Evolutionary conservation across 106 monocot species (phyloP), one percentile per base, ranked within the genome.

Genomic region (Posidonia australis): DNA sequence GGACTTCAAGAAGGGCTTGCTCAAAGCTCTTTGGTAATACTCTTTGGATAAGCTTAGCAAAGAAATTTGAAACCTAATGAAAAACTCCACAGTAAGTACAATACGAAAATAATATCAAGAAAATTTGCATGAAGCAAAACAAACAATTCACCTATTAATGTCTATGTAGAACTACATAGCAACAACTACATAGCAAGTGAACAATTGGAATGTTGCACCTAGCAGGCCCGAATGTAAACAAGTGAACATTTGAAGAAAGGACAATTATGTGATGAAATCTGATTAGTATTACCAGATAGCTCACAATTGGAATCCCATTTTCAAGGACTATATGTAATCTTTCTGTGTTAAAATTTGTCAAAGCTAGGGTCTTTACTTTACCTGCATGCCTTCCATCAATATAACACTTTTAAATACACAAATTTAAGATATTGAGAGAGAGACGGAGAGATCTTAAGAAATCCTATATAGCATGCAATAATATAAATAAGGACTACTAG

Each of bases 141-240:
- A 53, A 20, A 21, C 21, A 10, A 53, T 10, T 53, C 10, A 53
- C 10, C 10, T 12, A 10, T 19, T 10, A 64, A 63, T 14, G 22
- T 65, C 21, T 68, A 36, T n/a, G n/a, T n/a, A n/a, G n/a, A n/a
- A n/a, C n/a, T n/a, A n/a, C n/a, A n/a, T n/a, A n/a, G n/a, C n/a
- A n/a, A n/a, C n/a, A n/a, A n/a, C n/a, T n/a, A n/a, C n/a, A n/a
- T n/a, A n/a, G 86, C 84, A 96, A 87, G 77, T 96, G 90, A 51
- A 96, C 76, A 55, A 96, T 66, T n/a, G 51, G 90, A 96, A 82
- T 96, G 90, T 84, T 96, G 90, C 54, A 96, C 96, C 96, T 96
- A 52, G 0, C 4, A 66, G 26, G n/a, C 28, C 16, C 27, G 58
- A 28, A n/a, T 51, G 74, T 9, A 53, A n/a, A 41, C 11, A 54